These are phyloP conservation scores for Brassica rapa DNA, from an alignment of 345 rosid species.

Conservation along the genomic window DNA sequence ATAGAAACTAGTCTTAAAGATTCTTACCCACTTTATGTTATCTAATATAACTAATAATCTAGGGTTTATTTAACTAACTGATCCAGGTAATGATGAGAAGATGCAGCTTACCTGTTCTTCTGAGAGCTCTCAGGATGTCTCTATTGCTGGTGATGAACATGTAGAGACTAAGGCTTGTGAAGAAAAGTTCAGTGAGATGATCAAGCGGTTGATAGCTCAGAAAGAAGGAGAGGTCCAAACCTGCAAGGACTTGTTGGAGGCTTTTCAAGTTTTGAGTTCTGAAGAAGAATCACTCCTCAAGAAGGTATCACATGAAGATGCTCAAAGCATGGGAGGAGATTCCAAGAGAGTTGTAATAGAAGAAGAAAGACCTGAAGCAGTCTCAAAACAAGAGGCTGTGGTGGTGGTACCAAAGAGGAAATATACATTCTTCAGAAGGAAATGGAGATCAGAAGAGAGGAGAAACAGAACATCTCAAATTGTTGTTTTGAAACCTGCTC, in stretches of 20 bases:
- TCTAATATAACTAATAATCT: background rate
- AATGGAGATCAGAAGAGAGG: conserved; percentile 50
- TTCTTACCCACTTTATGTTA: background rate
- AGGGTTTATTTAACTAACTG: background rate
- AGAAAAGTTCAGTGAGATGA: conserved; percentile 64
- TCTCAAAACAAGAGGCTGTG: conserved; percentile 15
- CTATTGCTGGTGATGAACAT: conserved; percentile 13
- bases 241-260: conserved; percentile 69
- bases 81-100: conserved; percentile 22
- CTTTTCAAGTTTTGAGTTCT: conserved; percentile 67
- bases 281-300: conserved; percentile 65
- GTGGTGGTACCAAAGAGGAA: conserved; percentile 27
- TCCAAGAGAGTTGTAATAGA: conserved; percentile 7
- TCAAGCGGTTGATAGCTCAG: conserved; percentile 62
- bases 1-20: background rate
- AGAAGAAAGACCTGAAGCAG: conserved; percentile 8
- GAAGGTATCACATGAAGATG: conserved; percentile 57
- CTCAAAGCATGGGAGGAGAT: conserved; percentile 36
- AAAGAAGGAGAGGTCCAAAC: conserved; percentile 51
- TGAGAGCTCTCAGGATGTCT: conserved; percentile 47
- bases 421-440: conserved; percentile 48
- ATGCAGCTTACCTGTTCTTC: background rate
- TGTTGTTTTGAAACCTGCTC: conserved; percentile 66
- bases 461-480: conserved; percentile 56
- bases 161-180: conserved; percentile 46